A percentile compares a stretch with the other conserved stretches of the same genome.
These are phyloP conservation scores for Paramecium sexaurelia DNA, from an alignment of 73 alveolate species.

Conservation along the genomic window DNA sequence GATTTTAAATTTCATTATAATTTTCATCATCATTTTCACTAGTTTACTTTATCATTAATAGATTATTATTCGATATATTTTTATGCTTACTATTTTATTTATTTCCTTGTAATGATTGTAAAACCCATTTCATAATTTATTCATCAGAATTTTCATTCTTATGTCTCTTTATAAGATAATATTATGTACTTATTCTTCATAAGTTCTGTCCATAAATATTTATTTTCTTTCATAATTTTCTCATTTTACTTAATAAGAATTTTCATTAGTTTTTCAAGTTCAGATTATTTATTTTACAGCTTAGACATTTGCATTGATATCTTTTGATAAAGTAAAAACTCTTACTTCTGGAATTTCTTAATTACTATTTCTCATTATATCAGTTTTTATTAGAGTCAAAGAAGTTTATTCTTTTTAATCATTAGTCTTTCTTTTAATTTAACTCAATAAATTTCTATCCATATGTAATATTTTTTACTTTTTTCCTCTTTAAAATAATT, in stretches of 20 bases:
- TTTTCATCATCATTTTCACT: background rate
- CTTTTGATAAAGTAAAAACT: background rate
- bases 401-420: slow-evolving; percentile 22
- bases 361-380: background rate
- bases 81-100: background rate
- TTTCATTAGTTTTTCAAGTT: slow-evolving; percentile 25
- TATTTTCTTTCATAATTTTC: slow-evolving; percentile 20
- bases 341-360: background rate
- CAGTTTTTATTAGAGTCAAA: slow-evolving; percentile 26
- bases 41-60: background rate
- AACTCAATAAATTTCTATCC: slow-evolving; percentile 11
- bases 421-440: slow-evolving; percentile 39
- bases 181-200: slow-evolving; percentile 47
- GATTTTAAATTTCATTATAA: background rate
- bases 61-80: background rate
- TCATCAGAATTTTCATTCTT: slow-evolving; percentile 1
- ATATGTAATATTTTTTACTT: slow-evolving; percentile 10
- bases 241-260: slow-evolving; percentile 39
- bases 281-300: background rate
- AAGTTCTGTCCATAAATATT: slow-evolving; percentile 51
- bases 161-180: background rate
- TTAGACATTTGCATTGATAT: background rate
- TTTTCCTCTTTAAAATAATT: slow-evolving; percentile 63
- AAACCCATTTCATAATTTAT: background rate
- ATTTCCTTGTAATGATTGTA: background rate